A percentile compares a stretch with the other conserved stretches of the same genome.
Conservation (phyloP, 495 filamentous ascomycete genomes). For the Xylaria intraflava region DNA sequence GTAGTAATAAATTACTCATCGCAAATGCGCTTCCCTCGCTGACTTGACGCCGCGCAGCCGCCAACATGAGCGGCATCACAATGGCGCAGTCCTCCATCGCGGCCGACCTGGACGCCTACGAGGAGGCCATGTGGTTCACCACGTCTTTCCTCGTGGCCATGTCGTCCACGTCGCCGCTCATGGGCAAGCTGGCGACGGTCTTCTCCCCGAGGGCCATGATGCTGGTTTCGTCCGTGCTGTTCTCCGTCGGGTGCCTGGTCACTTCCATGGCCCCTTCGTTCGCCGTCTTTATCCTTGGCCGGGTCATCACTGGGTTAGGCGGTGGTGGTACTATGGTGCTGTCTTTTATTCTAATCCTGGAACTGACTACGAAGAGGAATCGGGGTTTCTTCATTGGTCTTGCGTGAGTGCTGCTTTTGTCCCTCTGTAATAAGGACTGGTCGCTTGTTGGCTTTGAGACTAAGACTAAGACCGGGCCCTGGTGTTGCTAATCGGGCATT, state of each 20-base stretch:
- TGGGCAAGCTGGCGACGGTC: slow-evolving; percentile 59
- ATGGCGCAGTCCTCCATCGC: slow-evolving; percentile 70
- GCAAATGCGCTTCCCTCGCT: not conserved
- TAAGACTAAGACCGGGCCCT: not conserved
- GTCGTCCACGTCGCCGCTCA: slow-evolving; percentile 59
- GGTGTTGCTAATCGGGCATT: not conserved
- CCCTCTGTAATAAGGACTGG: not conserved
- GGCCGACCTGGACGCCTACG: slow-evolving; percentile 63
- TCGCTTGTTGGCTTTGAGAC: not conserved
- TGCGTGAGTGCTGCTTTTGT: slow-evolving; percentile 35
- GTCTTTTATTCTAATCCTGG: slow-evolving; percentile 61
- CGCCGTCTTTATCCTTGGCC: slow-evolving; percentile 56
- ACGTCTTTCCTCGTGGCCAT: slow-evolving; percentile 65
- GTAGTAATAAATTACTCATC: too few species aligned
- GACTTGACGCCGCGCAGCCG: slow-evolving; percentile 34
- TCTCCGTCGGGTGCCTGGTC: slow-evolving; percentile 56
- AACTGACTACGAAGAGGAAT: slow-evolving; percentile 55
- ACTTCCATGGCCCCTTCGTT: slow-evolving; percentile 52
- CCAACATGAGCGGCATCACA: slow-evolving; percentile 68
- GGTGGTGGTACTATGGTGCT: slow-evolving; percentile 61
- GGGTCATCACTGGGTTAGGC: slow-evolving; percentile 58
- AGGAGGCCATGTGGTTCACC: slow-evolving; percentile 67
- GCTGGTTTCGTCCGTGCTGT: slow-evolving; percentile 47
- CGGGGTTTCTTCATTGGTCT: slow-evolving; percentile 66
- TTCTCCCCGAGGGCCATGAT: slow-evolving; percentile 60